These are phyloP conservation scores for Phoma sp. DNA, from an alignment of 2,329 filamentous ascomycete genomes.

Conservation along the genomic window DNA sequence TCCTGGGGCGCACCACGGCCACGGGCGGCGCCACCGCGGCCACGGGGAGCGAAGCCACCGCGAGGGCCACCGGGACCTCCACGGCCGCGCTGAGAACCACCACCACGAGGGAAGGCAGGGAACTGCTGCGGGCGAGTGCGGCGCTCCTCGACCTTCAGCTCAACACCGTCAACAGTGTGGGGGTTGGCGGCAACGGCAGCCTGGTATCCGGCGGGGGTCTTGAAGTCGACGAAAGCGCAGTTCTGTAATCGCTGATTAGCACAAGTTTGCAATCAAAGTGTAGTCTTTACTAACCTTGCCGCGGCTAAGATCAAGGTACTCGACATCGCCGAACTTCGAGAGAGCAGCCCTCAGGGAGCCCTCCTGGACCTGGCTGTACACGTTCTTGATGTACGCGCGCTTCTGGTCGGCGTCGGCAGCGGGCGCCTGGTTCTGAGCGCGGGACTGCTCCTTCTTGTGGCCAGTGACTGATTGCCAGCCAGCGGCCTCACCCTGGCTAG, in stretches of 20 bases:
- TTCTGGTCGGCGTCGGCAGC: constrained; percentile 75
- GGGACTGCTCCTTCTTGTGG: constrained; percentile 84
- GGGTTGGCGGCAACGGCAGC: constrained; percentile 85
- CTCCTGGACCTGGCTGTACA: constrained; percentile 84
- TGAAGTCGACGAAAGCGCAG: constrained; percentile 96
- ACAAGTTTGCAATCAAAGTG: background rate
- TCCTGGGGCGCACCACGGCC: constrained; percentile 55
- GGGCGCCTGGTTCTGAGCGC: constrained; percentile 70
- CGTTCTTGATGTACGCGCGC: constrained; percentile 93
- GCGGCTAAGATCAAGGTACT: constrained; percentile 70
- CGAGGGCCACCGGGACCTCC: constrained; percentile 66
- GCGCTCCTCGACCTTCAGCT: constrained; percentile 87
- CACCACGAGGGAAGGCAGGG: constrained; percentile 50
- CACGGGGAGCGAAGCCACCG: constrained; percentile 73
- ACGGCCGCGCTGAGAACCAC: constrained; percentile 62
- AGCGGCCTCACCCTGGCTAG: constrained; percentile 62
- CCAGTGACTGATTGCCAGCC: constrained; percentile 88
- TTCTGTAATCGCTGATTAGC: constrained; percentile 65
- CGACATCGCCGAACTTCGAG: constrained; percentile 70
- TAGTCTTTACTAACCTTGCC: constrained; percentile 71
- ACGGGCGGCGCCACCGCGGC: constrained; percentile 68
- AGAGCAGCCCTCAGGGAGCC: constrained; percentile 75
- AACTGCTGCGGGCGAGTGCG: constrained; percentile 62
- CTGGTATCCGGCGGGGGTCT: constrained; percentile 79
- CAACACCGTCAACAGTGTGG: constrained; percentile 81